Conservation (phyloP, 129 eudicot species). For the Ambrosia trifida region DNA sequence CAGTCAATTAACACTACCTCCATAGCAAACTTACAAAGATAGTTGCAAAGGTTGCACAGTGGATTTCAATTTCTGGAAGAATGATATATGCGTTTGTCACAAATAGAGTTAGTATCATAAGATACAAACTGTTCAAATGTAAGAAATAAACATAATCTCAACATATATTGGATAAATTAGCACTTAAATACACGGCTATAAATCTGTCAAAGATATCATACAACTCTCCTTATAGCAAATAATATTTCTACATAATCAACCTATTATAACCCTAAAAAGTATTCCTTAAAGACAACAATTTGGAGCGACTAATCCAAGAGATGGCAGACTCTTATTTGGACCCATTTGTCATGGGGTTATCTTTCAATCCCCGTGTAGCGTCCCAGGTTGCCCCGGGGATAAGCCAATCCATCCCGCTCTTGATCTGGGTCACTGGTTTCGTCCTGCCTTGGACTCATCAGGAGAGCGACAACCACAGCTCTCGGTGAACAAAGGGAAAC, state of each 20-base stretch:
- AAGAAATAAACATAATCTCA: conserved; percentile 6
- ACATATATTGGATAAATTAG: conserved; percentile 13
- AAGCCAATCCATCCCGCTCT: too few relatives aligned
- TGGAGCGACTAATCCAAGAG: too few relatives aligned
- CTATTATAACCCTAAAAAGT: conserved; percentile 16
- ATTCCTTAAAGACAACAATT: neutral
- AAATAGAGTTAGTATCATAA: conserved; percentile 6
- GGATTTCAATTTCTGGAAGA: conserved; percentile 1
- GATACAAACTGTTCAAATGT: conserved; percentile 12
- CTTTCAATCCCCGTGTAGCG: too few relatives aligned
- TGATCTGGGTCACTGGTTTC: too few relatives aligned
- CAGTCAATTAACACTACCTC: conserved; percentile 69
- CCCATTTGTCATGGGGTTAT: too few relatives aligned
- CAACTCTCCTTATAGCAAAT: conserved; percentile 4
- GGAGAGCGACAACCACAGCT: too few relatives aligned
- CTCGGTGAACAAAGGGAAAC: too few relatives aligned
- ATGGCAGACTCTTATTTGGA: too few relatives aligned
- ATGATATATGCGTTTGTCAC: neutral
- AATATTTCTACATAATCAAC: conserved; percentile 1
- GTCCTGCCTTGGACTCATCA: too few relatives aligned
- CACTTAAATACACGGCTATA: conserved; percentile 9
- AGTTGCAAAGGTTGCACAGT: conserved; percentile 12
- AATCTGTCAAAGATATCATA: neutral
- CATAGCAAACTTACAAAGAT: conserved; percentile 44
- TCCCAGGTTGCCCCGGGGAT: too few relatives aligned